Evolutionary conservation across 352 stramenopile species (phyloP).

Genomic region (Thalassiosira hispida): DNA sequence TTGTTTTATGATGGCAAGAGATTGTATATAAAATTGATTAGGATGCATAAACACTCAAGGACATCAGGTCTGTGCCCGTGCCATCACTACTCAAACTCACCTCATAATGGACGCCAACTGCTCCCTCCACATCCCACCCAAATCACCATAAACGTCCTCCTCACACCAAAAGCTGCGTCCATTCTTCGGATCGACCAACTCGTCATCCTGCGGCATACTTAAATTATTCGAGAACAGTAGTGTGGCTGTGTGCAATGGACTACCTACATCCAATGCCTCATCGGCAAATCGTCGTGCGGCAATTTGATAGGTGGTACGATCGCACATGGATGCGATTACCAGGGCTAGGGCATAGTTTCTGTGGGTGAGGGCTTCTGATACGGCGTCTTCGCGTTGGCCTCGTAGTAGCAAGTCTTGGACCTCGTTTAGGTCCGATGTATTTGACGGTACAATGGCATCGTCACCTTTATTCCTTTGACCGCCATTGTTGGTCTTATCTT

Average conservation of each 20-base stretch:
- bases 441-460: background rate
- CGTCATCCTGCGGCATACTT: constrained; percentile 32
- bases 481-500: background rate
- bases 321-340: constrained; percentile 77
- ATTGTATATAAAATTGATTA: background rate
- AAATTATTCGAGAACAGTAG: constrained; percentile 80
- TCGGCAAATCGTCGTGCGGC: constrained; percentile 68
- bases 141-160: constrained; percentile 49
- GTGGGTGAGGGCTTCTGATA: constrained; percentile 66
- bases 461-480: background rate
- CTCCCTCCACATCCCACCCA: constrained; percentile 67
- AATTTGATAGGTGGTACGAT: constrained; percentile 66
- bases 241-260: constrained; percentile 74
- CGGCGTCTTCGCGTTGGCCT: constrained; percentile 71
- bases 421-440: constrained; percentile 42
- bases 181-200: constrained; percentile 30
- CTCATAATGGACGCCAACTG: constrained; percentile 68
- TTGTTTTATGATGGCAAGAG: constrained; percentile 37
- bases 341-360: constrained; percentile 79
- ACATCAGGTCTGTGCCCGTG: too few relatives aligned
- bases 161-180: constrained; percentile 42
- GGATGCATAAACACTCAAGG: too few relatives aligned
- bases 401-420: constrained; percentile 44
- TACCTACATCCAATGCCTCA: constrained; percentile 56
- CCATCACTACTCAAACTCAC: constrained; percentile 13